Conservation (phyloP, 768 basidiomycete species). For the Wakefieldia striispora region DNA sequence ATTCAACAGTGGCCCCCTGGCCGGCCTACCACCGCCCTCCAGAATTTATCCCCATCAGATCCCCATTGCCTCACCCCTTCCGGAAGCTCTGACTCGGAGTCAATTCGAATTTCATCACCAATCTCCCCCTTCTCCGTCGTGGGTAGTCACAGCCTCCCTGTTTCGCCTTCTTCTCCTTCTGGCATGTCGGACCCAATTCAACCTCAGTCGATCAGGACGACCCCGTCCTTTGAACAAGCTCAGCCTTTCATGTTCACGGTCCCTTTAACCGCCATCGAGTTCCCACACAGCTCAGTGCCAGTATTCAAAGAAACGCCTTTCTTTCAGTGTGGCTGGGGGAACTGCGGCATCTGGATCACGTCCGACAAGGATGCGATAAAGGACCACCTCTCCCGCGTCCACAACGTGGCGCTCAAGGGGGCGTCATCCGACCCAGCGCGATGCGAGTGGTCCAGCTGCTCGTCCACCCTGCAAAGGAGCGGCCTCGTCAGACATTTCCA, state of each 20-base stretch:
- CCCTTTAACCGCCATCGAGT: constrained; percentile 3
- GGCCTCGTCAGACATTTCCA: constrained; percentile 18
- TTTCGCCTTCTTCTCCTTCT: not conserved
- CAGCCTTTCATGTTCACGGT: constrained; percentile 1
- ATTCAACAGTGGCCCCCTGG: not conserved
- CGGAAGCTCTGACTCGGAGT: not conserved
- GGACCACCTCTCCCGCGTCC: constrained; percentile 10
- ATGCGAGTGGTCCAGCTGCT: constrained; percentile 18
- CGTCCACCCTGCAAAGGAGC: not conserved
- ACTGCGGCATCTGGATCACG: constrained; percentile 21
- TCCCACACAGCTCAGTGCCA: not conserved
- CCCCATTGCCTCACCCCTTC: not conserved
- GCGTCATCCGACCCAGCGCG: not conserved
- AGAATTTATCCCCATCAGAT: not conserved
- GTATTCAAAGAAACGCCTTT: not conserved
- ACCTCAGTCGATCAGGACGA: not conserved
- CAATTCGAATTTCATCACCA: not conserved
- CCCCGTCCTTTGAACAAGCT: not conserved
- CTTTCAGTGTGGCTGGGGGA: constrained; percentile 18
- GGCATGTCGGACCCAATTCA: not conserved
- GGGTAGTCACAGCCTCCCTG: not conserved
- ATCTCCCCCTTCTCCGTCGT: not conserved
- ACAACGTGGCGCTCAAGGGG: constrained; percentile 5
- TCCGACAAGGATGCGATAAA: constrained; percentile 11
- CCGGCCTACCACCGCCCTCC: not conserved